Percentiles rank a stretch among this genome's conserved stretches.
Evolutionary conservation across 1,139 yeast species (phyloP).

Genomic region (Sugiyamaella grinbergsii): DNA sequence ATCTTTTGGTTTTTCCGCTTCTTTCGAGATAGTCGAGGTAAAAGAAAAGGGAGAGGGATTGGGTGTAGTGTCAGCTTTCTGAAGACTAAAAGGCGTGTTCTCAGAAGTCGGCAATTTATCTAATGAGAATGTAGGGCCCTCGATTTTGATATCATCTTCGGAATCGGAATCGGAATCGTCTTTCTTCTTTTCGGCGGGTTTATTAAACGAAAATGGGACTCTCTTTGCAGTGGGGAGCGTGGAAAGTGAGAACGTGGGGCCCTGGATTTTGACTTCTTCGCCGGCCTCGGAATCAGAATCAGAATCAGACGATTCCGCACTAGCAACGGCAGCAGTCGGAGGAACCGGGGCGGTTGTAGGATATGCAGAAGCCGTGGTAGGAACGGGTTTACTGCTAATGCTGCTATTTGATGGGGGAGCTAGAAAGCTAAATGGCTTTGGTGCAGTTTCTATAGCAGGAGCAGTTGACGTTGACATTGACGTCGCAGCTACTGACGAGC

Average conservation of each 20-base stretch:
- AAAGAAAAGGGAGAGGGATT: conserved; percentile 29
- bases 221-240: conserved; percentile 57
- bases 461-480: conserved; percentile 3
- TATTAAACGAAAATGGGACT: conserved; percentile 51
- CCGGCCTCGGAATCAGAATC: conserved; percentile 23
- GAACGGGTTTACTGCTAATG: not conserved
- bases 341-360: conserved; percentile 4
- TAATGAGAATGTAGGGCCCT: conserved; percentile 33
- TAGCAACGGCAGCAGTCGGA: conserved; percentile 34
- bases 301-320: conserved; percentile 41
- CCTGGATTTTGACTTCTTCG: conserved; percentile 47
- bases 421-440: not conserved
- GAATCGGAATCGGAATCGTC: conserved; percentile 29
- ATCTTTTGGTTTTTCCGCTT: not conserved
- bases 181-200: conserved; percentile 13
- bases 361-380: conserved; percentile 5
- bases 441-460: not conserved
- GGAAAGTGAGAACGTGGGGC: conserved; percentile 62
- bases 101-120: conserved; percentile 29
- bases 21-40: conserved; percentile 20
- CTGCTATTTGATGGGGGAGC: not conserved
- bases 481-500: no score
- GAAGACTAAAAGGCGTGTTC: conserved; percentile 28
- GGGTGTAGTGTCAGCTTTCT: conserved; percentile 20
- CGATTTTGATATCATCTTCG: conserved; percentile 29